A percentile compares a stretch with the other conserved stretches of the same genome.
Conservation (phyloP, 1,284 basidiomycete genomes). For the Malassezia sympodialis region DNA sequence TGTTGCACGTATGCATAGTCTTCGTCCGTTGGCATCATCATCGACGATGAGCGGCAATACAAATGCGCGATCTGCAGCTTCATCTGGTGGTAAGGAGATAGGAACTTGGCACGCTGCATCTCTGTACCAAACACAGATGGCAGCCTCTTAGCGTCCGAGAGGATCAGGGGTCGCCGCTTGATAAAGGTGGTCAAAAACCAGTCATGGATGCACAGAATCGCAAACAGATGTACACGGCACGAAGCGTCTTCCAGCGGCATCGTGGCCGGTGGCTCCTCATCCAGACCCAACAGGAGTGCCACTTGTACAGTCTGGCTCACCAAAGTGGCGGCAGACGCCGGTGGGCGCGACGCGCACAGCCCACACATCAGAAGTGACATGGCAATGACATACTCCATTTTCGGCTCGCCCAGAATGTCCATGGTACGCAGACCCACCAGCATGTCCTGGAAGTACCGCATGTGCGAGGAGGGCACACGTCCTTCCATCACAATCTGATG, state of each 20-base stretch:
- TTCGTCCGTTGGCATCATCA: slow-evolving; percentile 25
- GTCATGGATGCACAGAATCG: slow-evolving; percentile 23
- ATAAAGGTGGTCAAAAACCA: slow-evolving; percentile 18
- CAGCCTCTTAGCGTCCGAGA: background rate
- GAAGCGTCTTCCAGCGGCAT: slow-evolving; percentile 24
- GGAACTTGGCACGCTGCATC: slow-evolving; percentile 13
- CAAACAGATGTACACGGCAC: slow-evolving; percentile 29
- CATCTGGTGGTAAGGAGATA: slow-evolving; percentile 1
- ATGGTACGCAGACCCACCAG: slow-evolving; percentile 27
- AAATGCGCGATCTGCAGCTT: slow-evolving; percentile 22
- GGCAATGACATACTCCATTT: slow-evolving; percentile 28
- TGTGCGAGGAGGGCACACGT: slow-evolving; percentile 10
- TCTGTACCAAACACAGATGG: slow-evolving; percentile 17
- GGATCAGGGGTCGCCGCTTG: slow-evolving; percentile 12
- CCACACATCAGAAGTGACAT: slow-evolving; percentile 16
- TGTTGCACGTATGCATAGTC: slow-evolving; percentile 28
- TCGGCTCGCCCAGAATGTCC: slow-evolving; percentile 31
- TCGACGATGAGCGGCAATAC: slow-evolving; percentile 21
- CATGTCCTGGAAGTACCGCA: slow-evolving; percentile 24
- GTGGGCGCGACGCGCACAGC: slow-evolving; percentile 22
- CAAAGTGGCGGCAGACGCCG: slow-evolving; percentile 23
- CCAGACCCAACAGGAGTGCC: slow-evolving; percentile 29
- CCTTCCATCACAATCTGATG: background rate
- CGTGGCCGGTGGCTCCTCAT: slow-evolving; percentile 27
- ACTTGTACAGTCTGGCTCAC: slow-evolving; percentile 24